These are phyloP conservation scores for Nyctanthes arbortristis DNA, from an alignment of 257 asterid species.

Conservation along the genomic window DNA sequence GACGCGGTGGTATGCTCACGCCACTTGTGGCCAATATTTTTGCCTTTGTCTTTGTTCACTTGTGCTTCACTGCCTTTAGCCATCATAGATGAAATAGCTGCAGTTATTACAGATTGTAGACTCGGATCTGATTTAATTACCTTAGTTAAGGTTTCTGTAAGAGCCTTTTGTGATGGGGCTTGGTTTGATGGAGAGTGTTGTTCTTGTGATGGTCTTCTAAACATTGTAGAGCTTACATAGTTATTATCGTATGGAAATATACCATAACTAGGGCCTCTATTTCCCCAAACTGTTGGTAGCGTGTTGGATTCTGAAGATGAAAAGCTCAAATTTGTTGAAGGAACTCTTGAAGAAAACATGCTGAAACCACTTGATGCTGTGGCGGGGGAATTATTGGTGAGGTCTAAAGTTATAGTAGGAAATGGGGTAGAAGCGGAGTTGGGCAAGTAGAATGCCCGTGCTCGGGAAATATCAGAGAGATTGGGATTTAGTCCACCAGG, in stretches of 20 bases:
- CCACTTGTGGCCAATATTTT: conserved; percentile 28
- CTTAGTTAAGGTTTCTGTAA: conserved; percentile 80
- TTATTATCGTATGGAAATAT: conserved; percentile 26
- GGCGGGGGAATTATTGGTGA: conserved; percentile 48
- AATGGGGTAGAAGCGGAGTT: conserved; percentile 43
- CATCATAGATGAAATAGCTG: conserved; percentile 70
- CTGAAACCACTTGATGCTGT: conserved; percentile 32
- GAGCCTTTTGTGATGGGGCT: conserved; percentile 49
- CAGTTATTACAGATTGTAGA: conserved; percentile 63
- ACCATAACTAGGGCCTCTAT: conserved; percentile 33
- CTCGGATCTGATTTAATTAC: conserved; percentile 78
- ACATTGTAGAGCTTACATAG: conserved; percentile 22
- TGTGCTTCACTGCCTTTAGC: conserved; percentile 28
- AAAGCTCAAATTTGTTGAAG: conserved; percentile 50
- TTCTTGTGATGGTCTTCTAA: conserved; percentile 37
- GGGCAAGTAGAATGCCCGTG: conserved; percentile 42
- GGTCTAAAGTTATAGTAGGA: conserved; percentile 87
- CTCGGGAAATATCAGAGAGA: conserved; percentile 24
- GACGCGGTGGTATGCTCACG: conserved; percentile 19
- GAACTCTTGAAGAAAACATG: conserved; percentile 45
- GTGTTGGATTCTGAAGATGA: conserved; percentile 37
- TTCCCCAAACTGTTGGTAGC: conserved; percentile 38
- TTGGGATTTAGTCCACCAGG: conserved; percentile 26
- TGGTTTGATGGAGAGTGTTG: conserved; percentile 34
- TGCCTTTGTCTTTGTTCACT: conserved; percentile 21